Evolutionary conservation across 2,329 filamentous ascomycete species (phyloP).

Genomic region (Ophiostoma angusticollis): DNA sequence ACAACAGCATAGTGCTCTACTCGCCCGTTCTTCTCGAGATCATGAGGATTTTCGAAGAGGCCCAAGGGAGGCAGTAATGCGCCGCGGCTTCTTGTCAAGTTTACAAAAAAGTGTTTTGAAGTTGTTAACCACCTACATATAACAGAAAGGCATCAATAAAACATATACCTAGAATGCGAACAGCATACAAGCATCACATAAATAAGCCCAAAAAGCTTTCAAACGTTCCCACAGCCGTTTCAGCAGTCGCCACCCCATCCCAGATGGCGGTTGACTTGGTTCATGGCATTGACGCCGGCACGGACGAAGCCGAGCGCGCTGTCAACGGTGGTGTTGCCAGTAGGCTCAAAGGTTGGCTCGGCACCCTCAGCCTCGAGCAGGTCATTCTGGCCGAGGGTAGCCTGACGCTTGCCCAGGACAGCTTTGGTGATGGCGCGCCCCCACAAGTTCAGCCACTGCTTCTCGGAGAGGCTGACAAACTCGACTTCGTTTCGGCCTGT

Average conservation of each 20-base stretch:
- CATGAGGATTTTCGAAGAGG: constrained; percentile 47
- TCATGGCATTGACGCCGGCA: constrained; percentile 38
- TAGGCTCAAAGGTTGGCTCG: constrained; percentile 23
- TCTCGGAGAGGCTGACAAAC: constrained; percentile 43
- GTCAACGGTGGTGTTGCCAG: constrained; percentile 28
- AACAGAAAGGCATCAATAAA: too few species aligned
- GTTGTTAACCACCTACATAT: too few species aligned
- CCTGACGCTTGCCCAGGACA: constrained; percentile 43
- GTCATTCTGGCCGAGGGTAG: constrained; percentile 43
- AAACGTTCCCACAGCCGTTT: neutral
- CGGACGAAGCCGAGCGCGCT: constrained; percentile 29
- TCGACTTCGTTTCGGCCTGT: too few species aligned
- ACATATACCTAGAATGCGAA: too few species aligned
- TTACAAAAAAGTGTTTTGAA: too few species aligned
- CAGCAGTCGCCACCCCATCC: constrained; percentile 34
- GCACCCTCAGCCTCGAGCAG: constrained; percentile 30
- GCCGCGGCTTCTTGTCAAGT: too few species aligned
- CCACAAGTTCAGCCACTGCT: constrained; percentile 53
- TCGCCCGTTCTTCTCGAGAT: constrained; percentile 51
- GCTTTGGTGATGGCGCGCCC: constrained; percentile 44
- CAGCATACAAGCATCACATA: too few species aligned
- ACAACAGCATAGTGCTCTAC: constrained; percentile 57
- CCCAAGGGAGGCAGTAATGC: neutral
- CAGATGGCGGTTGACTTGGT: constrained; percentile 37
- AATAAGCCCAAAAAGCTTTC: too few species aligned